These are phyloP conservation scores for Paxillus ammoniavirescens DNA, from an alignment of 768 basidiomycete genomes.

Conservation along the genomic window DNA sequence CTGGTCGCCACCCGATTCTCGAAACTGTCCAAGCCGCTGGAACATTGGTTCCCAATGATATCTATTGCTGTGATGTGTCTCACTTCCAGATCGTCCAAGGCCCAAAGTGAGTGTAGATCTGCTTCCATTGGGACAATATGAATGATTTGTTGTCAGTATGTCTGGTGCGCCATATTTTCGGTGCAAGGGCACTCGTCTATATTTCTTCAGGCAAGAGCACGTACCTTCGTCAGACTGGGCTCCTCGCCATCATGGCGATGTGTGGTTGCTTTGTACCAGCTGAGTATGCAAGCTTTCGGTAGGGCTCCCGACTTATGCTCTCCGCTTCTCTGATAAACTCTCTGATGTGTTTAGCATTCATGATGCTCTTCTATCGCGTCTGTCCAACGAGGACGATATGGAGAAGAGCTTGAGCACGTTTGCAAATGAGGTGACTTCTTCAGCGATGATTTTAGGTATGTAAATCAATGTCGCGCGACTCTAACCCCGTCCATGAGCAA, in stretches of 20 bases:
- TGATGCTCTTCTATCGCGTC: conserved; percentile 77
- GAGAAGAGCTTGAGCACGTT: conserved; percentile 92
- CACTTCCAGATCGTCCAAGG: conserved; percentile 92
- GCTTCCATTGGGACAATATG: not conserved
- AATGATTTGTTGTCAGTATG: conserved; percentile 44
- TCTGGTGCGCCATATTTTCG: conserved; percentile 38
- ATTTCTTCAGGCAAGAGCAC: conserved; percentile 77
- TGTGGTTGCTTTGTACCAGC: conserved; percentile 92
- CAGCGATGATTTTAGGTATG: conserved; percentile 85
- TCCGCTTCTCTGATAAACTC: not conserved
- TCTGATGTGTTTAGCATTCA: conserved; percentile 52
- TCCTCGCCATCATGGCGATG: conserved; percentile 85
- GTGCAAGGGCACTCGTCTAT: not conserved
- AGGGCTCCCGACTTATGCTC: not conserved
- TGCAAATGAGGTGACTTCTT: conserved; percentile 90
- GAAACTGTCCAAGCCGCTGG: conserved; percentile 70
- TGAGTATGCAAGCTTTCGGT: conserved; percentile 89
- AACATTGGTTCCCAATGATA: conserved; percentile 83
- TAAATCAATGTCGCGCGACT: not conserved
- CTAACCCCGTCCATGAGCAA: not conserved
- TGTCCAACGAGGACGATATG: conserved; percentile 93
- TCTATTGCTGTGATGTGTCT: conserved; percentile 81
- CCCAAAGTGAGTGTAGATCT: conserved; percentile 60
- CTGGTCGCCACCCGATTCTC: conserved; percentile 84
- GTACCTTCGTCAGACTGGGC: conserved; percentile 83